phyloP scores from a whole-genome alignment of 495 filamentous ascomycete genomes.

The Penicillium antarcticum region DNA sequence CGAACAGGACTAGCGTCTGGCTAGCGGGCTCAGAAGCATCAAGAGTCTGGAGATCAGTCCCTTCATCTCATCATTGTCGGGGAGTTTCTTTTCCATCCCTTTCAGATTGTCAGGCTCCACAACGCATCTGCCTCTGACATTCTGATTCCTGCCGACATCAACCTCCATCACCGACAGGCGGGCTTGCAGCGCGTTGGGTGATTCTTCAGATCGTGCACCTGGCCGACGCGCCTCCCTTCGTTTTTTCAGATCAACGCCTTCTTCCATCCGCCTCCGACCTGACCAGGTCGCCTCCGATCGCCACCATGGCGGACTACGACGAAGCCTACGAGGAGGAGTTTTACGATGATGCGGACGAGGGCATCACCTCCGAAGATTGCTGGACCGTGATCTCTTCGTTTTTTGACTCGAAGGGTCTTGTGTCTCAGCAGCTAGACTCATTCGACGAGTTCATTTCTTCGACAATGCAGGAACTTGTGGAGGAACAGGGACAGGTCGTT shows the following conservation, averaged over 20 bases:
- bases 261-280: neutral
- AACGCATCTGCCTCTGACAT: slow-evolving; percentile 4
- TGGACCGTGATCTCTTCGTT: slow-evolving; percentile 97
- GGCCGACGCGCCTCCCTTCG: slow-evolving; percentile 32
- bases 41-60: slow-evolving; percentile 25
- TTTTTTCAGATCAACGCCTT: slow-evolving; percentile 13
- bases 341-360: slow-evolving; percentile 65
- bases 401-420: slow-evolving; percentile 91
- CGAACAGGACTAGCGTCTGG: slow-evolving; percentile 15
- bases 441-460: slow-evolving; percentile 94
- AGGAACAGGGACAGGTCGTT: slow-evolving; percentile 81
- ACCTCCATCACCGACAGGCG: slow-evolving; percentile 15
- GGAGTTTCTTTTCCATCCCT: slow-evolving; percentile 20
- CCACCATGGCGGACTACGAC: slow-evolving; percentile 53
- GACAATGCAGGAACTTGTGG: slow-evolving; percentile 88
- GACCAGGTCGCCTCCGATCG: neutral
- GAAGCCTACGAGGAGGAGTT: slow-evolving; percentile 51
- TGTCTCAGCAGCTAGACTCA: slow-evolving; percentile 96
- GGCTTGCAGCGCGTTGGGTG: slow-evolving; percentile 26
- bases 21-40: slow-evolving; percentile 20
- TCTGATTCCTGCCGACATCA: slow-evolving; percentile 6
- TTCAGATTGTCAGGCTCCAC: slow-evolving; percentile 6
- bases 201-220: slow-evolving; percentile 12
- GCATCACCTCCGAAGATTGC: slow-evolving; percentile 81
- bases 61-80: slow-evolving; percentile 24